phyloP scores from a whole-genome alignment of 2,329 filamentous ascomycete genomes.

The Chaetomium sp. region DNA sequence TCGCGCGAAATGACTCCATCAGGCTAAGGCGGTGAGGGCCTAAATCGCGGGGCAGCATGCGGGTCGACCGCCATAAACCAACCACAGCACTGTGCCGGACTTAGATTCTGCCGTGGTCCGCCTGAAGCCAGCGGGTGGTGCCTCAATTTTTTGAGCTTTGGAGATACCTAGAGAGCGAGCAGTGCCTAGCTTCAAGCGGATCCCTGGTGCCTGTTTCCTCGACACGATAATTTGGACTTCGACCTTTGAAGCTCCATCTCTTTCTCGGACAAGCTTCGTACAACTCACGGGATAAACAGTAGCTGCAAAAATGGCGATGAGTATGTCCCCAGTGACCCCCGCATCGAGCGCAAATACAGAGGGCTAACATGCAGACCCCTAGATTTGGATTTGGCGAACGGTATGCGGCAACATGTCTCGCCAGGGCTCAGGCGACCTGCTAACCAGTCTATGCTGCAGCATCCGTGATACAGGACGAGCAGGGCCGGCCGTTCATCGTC shows the following conservation, averaged over 20 bases:
- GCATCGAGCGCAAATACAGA: slow-evolving; percentile 29
- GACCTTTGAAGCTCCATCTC: slow-evolving; percentile 20
- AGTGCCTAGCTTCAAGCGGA: slow-evolving; percentile 31
- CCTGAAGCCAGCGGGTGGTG: slow-evolving; percentile 18
- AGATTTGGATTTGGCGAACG: slow-evolving; percentile 85
- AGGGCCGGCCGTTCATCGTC: slow-evolving; percentile 95
- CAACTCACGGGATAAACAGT: slow-evolving; percentile 16
- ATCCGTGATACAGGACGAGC: slow-evolving; percentile 90
- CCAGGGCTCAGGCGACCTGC: slow-evolving; percentile 12
- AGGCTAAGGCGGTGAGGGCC: slow-evolving; percentile 32
- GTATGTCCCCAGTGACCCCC: slow-evolving; percentile 46
- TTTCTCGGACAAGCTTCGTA: slow-evolving; percentile 11
- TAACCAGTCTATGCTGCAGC: slow-evolving; percentile 47
- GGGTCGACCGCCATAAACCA: slow-evolving; percentile 17
- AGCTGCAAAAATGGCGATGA: slow-evolving; percentile 58
- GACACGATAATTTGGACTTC: slow-evolving; percentile 6
- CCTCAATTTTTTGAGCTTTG: slow-evolving; percentile 37
- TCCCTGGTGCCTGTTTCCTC: slow-evolving; percentile 27
- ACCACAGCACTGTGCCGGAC: slow-evolving; percentile 30
- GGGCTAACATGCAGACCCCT: slow-evolving; percentile 23
- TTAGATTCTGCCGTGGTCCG: slow-evolving; percentile 35
- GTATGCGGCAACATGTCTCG: slow-evolving; percentile 50
- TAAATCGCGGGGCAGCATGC: slow-evolving; percentile 28
- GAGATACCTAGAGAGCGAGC: slow-evolving; percentile 25
- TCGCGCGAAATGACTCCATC: slow-evolving; percentile 15